These are phyloP conservation scores for Amphibolis antarctica DNA, from an alignment of 106 monocot species.

Conservation along the genomic window DNA sequence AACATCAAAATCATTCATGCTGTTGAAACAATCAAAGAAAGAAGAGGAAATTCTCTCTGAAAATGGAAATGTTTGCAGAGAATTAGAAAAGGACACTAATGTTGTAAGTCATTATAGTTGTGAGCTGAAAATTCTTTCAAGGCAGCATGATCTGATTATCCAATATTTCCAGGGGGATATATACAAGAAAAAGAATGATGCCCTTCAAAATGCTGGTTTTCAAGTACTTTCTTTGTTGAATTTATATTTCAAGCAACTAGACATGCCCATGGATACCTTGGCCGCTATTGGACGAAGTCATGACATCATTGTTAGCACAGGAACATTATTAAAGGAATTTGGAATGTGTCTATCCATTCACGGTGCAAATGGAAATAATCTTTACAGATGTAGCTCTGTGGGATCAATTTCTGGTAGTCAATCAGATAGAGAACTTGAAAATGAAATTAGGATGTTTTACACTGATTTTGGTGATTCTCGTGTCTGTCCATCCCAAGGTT, in stretches of 20 bases:
- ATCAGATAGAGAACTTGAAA: constrained; percentile 12
- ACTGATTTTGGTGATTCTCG: constrained; percentile 59
- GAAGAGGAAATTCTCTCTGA: constrained; percentile 5
- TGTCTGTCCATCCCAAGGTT: constrained; percentile 46
- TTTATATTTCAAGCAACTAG: constrained; percentile 37
- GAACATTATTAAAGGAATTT: constrained; percentile 41
- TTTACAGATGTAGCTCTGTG: background rate
- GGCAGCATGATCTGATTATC: constrained; percentile 33
- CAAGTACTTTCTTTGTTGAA: constrained; percentile 58
- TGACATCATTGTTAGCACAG: constrained; percentile 20
- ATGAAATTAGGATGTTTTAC: constrained; percentile 18
- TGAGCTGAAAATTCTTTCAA: constrained; percentile 65
- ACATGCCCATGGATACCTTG: constrained; percentile 27
- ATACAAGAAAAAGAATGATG: constrained; percentile 71
- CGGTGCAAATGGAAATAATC: constrained; percentile 1
- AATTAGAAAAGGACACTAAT: background rate
- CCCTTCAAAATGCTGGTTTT: constrained; percentile 64
- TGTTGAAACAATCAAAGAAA: constrained; percentile 2
- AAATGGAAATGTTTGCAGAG: constrained; percentile 10
- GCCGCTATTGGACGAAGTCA: constrained; percentile 20
- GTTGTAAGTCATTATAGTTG: constrained; percentile 33
- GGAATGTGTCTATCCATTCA: constrained; percentile 16
- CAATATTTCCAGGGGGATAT: constrained; percentile 28
- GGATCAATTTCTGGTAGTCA: constrained; percentile 5
- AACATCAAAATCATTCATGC: background rate